A percentile compares a stretch with the other conserved stretches of the same genome.
Evolutionary conservation across 345 rosid species (phyloP).

Genomic region (Eucalyptus brandiana): DNA sequence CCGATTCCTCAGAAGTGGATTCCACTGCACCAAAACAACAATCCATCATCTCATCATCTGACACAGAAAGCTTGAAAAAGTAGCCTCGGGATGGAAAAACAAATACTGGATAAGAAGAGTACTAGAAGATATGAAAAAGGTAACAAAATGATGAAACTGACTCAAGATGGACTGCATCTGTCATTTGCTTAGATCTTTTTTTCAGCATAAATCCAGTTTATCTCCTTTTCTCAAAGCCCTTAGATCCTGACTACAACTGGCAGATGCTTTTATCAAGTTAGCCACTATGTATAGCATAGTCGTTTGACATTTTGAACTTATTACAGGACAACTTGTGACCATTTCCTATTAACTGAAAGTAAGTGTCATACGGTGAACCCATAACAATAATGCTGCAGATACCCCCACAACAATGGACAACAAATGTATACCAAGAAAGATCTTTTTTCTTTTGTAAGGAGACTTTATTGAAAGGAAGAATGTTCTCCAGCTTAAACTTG

Average conservation of each 20-base stretch:
- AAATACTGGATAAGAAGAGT: background rate
- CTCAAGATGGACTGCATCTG: background rate
- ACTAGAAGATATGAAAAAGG: background rate
- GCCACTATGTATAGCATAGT: background rate
- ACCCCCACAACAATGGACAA: background rate
- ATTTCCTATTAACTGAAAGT: background rate
- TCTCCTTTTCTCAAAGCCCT: background rate
- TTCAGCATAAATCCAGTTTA: background rate
- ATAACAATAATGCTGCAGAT: background rate
- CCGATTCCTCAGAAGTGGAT: constrained; percentile 35
- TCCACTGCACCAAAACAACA: constrained; percentile 25
- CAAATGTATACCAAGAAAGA: background rate
- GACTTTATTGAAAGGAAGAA: background rate
- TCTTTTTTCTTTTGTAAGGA: background rate
- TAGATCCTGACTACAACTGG: background rate
- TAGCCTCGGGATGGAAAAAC: background rate
- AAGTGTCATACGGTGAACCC: background rate
- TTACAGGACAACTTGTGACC: background rate
- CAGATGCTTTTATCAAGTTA: background rate
- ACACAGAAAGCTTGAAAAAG: background rate
- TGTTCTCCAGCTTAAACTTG: background rate
- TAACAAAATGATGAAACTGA: background rate
- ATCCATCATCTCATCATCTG: background rate
- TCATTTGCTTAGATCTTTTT: background rate
- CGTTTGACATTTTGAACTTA: background rate